These are phyloP conservation scores for Globisporangium recalcitrans DNA, from an alignment of 352 stramenopile genomes.

Conservation along the genomic window DNA sequence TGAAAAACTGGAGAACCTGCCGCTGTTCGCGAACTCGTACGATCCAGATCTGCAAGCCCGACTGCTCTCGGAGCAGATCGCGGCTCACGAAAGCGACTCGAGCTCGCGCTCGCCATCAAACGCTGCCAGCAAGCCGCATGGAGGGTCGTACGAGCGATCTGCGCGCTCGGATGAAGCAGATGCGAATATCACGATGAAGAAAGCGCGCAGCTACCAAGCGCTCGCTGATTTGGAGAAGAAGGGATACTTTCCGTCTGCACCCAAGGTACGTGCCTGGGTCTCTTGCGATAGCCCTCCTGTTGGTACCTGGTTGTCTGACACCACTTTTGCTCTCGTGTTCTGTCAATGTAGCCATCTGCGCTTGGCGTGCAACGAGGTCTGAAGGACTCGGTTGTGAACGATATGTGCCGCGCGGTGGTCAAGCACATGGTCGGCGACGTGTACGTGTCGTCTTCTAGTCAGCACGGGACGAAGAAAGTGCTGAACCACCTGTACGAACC, in stretches of 20 bases:
- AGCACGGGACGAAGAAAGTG: constrained; percentile 68
- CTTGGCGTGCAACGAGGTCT: constrained; percentile 75
- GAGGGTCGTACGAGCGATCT: constrained; percentile 54
- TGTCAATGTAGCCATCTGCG: constrained; percentile 39
- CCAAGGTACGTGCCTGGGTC: constrained; percentile 34
- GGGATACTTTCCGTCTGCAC: constrained; percentile 70
- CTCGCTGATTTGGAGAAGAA: constrained; percentile 83
- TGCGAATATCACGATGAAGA: constrained; percentile 56
- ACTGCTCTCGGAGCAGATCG: constrained; percentile 61
- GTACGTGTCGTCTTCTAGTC: constrained; percentile 67
- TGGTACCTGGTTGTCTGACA: not conserved
- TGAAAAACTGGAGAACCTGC: constrained; percentile 59
- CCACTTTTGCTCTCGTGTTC: not conserved
- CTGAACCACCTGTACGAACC: constrained; percentile 84
- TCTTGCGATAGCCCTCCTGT: not conserved
- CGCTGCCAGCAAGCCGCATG: constrained; percentile 26
- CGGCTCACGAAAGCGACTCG: constrained; percentile 22
- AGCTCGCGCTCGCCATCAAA: constrained; percentile 13
- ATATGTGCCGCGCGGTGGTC: constrained; percentile 83
- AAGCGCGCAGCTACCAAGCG: constrained; percentile 70
- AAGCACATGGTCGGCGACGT: constrained; percentile 88
- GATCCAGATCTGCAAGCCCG: constrained; percentile 53
- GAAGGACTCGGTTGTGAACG: constrained; percentile 85
- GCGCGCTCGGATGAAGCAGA: constrained; percentile 13
- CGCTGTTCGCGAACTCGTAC: constrained; percentile 47